Percentiles rank a stretch among this genome's conserved stretches.
These are phyloP conservation scores for Aspergillus felis DNA, from an alignment of 2,329 filamentous ascomycete genomes.

Conservation along the genomic window DNA sequence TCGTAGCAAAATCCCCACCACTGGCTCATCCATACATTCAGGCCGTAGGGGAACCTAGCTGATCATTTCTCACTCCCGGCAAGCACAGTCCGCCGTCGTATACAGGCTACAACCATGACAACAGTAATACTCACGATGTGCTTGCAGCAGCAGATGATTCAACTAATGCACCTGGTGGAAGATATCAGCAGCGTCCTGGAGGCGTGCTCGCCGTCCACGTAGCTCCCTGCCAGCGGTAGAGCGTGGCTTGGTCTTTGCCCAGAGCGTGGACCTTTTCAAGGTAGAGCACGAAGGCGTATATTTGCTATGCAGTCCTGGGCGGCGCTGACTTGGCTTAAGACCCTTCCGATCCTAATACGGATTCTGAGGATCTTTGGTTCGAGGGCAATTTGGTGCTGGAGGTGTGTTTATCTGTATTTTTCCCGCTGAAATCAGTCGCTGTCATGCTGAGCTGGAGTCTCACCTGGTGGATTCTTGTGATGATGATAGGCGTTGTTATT, in stretches of 20 bases:
- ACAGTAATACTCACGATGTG: slow-evolving; percentile 1
- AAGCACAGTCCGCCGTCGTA: too few relatives aligned
- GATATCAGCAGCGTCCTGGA: neutral
- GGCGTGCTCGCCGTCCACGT: neutral
- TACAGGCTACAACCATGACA: too few relatives aligned
- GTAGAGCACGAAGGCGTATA: neutral
- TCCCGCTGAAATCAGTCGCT: too few relatives aligned
- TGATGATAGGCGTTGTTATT: neutral
- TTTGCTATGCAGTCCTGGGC: neutral
- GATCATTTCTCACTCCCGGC: too few relatives aligned
- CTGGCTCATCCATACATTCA: too few relatives aligned
- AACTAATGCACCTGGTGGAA: slow-evolving; percentile 1
- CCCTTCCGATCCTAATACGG: too few relatives aligned
- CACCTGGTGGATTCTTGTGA: neutral
- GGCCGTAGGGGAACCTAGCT: too few relatives aligned
- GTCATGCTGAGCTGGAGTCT: too few relatives aligned
- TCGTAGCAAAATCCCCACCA: neutral
- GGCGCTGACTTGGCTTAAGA: neutral
- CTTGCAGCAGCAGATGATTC: neutral
- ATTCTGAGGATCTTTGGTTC: too few relatives aligned
- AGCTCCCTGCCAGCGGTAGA: neutral
- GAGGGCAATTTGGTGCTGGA: neutral
- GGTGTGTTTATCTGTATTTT: neutral
- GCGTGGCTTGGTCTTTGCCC: neutral
- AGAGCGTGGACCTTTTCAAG: neutral